Evolutionary conservation across 2,329 filamentous ascomycete species (phyloP), one percentile per base, ranked within the genome.

Genomic region (Scolecobasidium constrictum): DNA sequence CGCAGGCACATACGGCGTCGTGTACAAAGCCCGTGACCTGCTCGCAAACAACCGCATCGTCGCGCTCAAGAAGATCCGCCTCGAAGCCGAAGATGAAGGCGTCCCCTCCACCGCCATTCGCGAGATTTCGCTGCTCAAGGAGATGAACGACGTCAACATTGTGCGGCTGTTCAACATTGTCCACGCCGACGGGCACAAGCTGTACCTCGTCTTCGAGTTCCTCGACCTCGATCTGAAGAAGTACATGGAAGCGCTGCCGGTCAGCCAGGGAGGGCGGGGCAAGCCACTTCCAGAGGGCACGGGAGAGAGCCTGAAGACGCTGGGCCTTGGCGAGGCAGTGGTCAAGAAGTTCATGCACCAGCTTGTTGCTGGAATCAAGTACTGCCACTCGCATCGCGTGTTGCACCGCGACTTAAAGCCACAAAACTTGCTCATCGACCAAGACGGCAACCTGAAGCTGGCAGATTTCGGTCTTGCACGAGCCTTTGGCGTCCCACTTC

Each of bases 341-440:
- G 78, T 94, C 52, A 90, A 90, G 69, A 90, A 86, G 64, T 94
- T 94, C 67, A 93, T 93, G 82, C 78, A 76, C 55, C 86, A 94
- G 65, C 70, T 94, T 45, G 83, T 87, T 56, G 77, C 86, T 52
- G 87, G 87, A 42, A 77, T 93, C 50, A 75, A 79, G 52, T 94
- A 92, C 69, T 94, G 87, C 64, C 87, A 94, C 64, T 81, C 83
- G 50, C 86, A 90, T 63, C 80, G 87, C 44, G 77, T 94, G 46
- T 72, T 94, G 43, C 87, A 94, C 61, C 82, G 86, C 51, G 86
- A 94, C 60, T 66, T 94, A 47, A 94, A 94, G 69, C 86, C 86
- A 6, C 86, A 94, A 70, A 94, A 94, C 60, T 66, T 94, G 55
- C 72, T 94, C 53, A 93, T 94, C 59, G 74, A 92, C 63, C 76